Percentiles rank a stretch among this genome's conserved stretches.
These are phyloP conservation scores for Auricularia sp. DNA, from an alignment of 768 basidiomycete species.

Conservation along the genomic window DNA sequence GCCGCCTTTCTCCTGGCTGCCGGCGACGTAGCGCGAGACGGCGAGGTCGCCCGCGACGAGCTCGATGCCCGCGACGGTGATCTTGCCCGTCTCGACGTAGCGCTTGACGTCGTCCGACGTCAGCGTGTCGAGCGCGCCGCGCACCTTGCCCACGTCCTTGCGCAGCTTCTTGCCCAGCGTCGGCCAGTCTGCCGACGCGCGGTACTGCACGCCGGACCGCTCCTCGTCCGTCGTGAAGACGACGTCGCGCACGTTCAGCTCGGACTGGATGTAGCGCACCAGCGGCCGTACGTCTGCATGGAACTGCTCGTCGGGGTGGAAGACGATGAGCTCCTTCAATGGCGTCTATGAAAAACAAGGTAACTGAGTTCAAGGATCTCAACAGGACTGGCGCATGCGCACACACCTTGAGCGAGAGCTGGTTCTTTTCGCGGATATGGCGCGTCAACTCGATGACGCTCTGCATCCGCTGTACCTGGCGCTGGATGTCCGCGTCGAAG, in stretches of 20 bases:
- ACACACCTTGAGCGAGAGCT: conserved; percentile 76
- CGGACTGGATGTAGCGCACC: conserved; percentile 81
- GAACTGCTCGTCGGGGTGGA: conserved; percentile 80
- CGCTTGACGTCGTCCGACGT: conserved; percentile 73
- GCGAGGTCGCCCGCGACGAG: conserved; percentile 84
- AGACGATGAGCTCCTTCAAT: conserved; percentile 82
- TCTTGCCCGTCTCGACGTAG: conserved; percentile 63
- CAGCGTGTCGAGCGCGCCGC: conserved; percentile 73
- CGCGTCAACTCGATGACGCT: conserved; percentile 87
- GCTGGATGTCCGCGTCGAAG: conserved; percentile 86
- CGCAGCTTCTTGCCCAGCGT: conserved; percentile 88
- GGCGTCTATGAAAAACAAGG: conserved; percentile 51
- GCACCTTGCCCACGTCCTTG: conserved; percentile 82
- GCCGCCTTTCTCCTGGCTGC: conserved; percentile 41
- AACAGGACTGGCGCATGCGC: background rate
- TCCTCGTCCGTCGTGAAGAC: conserved; percentile 83
- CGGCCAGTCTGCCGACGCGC: conserved; percentile 90
- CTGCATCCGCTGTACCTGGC: conserved; percentile 91
- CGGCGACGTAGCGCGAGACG: conserved; percentile 76
- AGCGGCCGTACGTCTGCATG: conserved; percentile 77
- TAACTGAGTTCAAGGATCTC: background rate
- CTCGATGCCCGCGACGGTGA: conserved; percentile 82
- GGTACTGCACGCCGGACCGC: conserved; percentile 79
- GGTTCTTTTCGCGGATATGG: conserved; percentile 78
- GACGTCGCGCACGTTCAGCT: conserved; percentile 89